Evolutionary conservation across 192 early-diverging fungal species (phyloP).

Genomic region (Chytriomyces hyalinus): DNA sequence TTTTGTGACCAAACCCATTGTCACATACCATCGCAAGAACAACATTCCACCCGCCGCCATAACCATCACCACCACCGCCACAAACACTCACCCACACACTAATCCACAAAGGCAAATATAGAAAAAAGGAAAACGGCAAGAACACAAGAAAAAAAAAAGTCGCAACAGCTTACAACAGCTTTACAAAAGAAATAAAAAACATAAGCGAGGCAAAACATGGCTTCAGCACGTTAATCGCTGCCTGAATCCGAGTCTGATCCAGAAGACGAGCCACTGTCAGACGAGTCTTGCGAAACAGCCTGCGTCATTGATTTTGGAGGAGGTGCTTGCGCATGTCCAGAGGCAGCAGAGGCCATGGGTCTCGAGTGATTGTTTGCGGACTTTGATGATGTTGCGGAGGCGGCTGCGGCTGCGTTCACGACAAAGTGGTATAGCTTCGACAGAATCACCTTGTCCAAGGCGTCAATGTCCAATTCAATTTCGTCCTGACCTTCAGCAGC

Average conservation of each 20-base stretch:
- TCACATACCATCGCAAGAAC: too few species aligned
- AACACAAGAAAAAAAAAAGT: constrained; percentile 16
- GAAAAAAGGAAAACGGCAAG: constrained; percentile 4
- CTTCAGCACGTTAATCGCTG: constrained; percentile 7
- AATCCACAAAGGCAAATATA: neutral
- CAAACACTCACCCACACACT: neutral
- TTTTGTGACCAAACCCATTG: too few species aligned
- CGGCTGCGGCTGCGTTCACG: constrained; percentile 22
- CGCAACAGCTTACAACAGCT: neutral
- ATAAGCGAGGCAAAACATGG: too few species aligned
- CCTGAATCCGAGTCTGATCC: constrained; percentile 39
- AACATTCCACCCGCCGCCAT: neutral
- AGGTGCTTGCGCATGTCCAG: neutral
- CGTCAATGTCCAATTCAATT: constrained; percentile 96
- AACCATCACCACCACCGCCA: neutral
- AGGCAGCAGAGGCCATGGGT: neutral
- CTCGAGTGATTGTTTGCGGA: neutral
- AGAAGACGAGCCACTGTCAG: constrained; percentile 25
- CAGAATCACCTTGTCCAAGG: constrained; percentile 80
- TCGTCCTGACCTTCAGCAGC: constrained; percentile 73
- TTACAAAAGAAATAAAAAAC: too few species aligned
- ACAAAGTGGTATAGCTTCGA: constrained; percentile 89
- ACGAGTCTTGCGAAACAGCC: neutral
- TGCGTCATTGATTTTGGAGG: constrained; percentile 32
- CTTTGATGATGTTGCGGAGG: constrained; percentile 1